phyloP scores from a whole-genome alignment of 2,329 filamentous ascomycete species.

The Zymoseptoria brevis region DNA sequence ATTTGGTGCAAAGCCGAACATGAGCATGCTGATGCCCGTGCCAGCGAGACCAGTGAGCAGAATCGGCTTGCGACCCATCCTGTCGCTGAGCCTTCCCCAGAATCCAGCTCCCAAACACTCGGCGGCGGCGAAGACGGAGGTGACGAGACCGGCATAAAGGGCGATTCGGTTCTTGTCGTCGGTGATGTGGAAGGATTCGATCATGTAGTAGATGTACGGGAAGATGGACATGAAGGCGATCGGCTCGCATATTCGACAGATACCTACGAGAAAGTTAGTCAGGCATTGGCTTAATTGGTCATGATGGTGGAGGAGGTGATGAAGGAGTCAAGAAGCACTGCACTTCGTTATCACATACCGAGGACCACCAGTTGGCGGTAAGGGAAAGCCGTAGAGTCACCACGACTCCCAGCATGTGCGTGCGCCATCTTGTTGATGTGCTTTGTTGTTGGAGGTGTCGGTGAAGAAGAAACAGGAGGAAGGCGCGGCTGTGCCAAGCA shows the following conservation, averaged over 20 bases:
- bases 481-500: slow-evolving; percentile 3
- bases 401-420: slow-evolving; percentile 7
- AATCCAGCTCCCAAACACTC: slow-evolving; percentile 89
- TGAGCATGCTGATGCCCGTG: slow-evolving; percentile 83
- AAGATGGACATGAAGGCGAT: slow-evolving; percentile 99
- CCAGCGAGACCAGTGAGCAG: slow-evolving; percentile 82
- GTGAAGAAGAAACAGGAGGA: not conserved
- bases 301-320: not conserved
- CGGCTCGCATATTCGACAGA: slow-evolving; percentile 94
- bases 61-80: slow-evolving; percentile 84
- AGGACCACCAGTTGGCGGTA: slow-evolving; percentile 50
- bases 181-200: slow-evolving; percentile 80
- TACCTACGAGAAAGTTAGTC: slow-evolving; percentile 14
- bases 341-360: slow-evolving; percentile 34
- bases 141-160: slow-evolving; percentile 91
- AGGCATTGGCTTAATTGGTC: not conserved
- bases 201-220: slow-evolving; percentile 97
- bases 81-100: slow-evolving; percentile 90
- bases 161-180: slow-evolving; percentile 72
- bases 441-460: slow-evolving; percentile 3
- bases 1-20: slow-evolving; percentile 84
- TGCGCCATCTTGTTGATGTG: slow-evolving; percentile 13
- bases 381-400: slow-evolving; percentile 42
- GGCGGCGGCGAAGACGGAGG: slow-evolving; percentile 89
- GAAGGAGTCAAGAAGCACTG: slow-evolving; percentile 2